A percentile compares a stretch with the other conserved stretches of the same genome.
Conservation (phyloP, 106 monocot species). For the Apostasia shenzhenica region DNA sequence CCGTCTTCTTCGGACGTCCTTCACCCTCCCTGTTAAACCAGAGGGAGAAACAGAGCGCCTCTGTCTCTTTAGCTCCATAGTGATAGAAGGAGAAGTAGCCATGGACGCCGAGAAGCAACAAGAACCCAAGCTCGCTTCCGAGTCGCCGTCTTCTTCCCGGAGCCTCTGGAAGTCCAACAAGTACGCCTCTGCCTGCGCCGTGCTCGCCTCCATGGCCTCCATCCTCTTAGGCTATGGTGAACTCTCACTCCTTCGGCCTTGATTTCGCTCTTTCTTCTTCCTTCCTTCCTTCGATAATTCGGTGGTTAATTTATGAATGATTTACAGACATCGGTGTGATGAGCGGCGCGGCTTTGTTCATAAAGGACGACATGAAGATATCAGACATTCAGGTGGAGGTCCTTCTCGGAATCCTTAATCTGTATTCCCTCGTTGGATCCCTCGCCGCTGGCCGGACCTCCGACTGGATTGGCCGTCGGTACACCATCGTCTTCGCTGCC, state of each 20-base stretch:
- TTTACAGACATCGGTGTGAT: conserved; percentile 67
- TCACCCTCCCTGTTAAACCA: not conserved
- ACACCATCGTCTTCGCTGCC: conserved; percentile 59
- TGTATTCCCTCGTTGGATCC: conserved; percentile 65
- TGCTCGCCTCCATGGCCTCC: conserved; percentile 51
- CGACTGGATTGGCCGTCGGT: conserved; percentile 71
- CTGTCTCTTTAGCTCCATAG: not conserved
- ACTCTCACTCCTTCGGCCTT: not conserved
- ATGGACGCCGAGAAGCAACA: not conserved
- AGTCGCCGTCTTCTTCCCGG: not conserved
- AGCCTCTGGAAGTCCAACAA: conserved; percentile 1
- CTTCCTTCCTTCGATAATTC: not conserved
- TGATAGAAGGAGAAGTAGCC: not conserved
- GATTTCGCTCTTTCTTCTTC: not conserved
- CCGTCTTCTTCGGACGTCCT: no score
- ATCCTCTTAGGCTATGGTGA: conserved; percentile 45
- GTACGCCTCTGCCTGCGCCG: conserved; percentile 38
- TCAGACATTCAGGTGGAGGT: conserved; percentile 54
- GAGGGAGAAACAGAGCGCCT: not conserved
- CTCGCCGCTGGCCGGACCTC: conserved; percentile 63
- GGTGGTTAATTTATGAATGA: not conserved
- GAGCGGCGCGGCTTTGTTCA: conserved; percentile 68
- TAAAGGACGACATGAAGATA: conserved; percentile 53
- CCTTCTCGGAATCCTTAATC: conserved; percentile 70
- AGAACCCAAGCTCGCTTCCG: not conserved